Percentiles rank a stretch among this genome's conserved stretches.
Conservation (phyloP, 2,329 filamentous ascomycete species). For the Diplodia mutila region DNA sequence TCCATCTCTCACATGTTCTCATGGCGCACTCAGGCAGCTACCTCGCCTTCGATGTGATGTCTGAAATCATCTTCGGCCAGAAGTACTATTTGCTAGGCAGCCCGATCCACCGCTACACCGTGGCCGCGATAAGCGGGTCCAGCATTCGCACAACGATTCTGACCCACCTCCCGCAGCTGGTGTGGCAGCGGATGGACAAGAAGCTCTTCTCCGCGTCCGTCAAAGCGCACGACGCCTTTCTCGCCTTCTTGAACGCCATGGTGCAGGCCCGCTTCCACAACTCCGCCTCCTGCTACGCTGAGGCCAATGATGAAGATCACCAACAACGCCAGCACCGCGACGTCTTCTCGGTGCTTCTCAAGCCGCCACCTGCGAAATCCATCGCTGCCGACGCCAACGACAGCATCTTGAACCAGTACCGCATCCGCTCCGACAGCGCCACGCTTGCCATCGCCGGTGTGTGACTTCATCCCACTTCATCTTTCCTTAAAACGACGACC, state of each 20-base stretch:
- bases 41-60: too few relatives aligned
- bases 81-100: too few relatives aligned
- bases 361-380: slow-evolving; percentile 31
- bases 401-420: background rate
- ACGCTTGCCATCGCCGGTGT: slow-evolving; percentile 51
- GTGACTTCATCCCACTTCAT: background rate
- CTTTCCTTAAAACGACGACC: too few relatives aligned
- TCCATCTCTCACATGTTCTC: too few relatives aligned
- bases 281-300: background rate
- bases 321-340: slow-evolving; percentile 41
- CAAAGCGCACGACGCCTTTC: background rate
- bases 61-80: too few relatives aligned
- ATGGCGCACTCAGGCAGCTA: too few relatives aligned
- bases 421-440: slow-evolving; percentile 48
- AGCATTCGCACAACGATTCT: background rate
- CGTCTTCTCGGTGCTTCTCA: slow-evolving; percentile 53
- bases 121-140: slow-evolving; percentile 28
- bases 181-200: background rate
- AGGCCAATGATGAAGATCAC: too few relatives aligned
- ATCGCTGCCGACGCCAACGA: too few relatives aligned
- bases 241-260: background rate
- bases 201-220: background rate
- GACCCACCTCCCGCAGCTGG: background rate
- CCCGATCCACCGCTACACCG: too few relatives aligned
- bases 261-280: background rate